phyloP scores from a whole-genome alignment of 164 flowering plant genomes.

The Berberis thunbergii region DNA sequence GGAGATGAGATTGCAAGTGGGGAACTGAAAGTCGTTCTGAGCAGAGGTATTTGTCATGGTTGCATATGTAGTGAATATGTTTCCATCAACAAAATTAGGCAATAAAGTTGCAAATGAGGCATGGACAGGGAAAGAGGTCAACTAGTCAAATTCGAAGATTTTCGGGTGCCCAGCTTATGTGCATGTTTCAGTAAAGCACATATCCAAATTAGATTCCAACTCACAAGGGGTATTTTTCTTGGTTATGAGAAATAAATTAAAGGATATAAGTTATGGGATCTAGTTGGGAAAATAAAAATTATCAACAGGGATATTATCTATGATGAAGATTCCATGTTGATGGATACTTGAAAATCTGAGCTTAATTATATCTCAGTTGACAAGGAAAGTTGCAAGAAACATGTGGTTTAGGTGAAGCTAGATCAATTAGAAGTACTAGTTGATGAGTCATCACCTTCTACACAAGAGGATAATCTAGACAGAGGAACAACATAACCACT shows the following conservation, averaged over 20 bases:
- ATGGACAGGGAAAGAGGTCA: background rate
- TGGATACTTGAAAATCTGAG: background rate
- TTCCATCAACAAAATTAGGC: no score
- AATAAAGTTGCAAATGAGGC: background rate
- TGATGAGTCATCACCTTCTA: no score
- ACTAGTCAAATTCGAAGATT: background rate
- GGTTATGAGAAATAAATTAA: background rate
- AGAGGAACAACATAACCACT: no score
- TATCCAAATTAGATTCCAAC: background rate
- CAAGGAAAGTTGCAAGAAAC: no score
- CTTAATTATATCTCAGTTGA: no score
- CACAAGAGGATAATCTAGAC: no score
- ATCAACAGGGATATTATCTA: constrained; percentile 2
- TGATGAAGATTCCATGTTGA: constrained; percentile 2
- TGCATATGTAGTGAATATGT: no score
- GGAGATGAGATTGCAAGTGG: no score
- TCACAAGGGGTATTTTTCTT: background rate
- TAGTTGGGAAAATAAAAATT: background rate
- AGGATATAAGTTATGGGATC: constrained; percentile 2
- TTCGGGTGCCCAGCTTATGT: constrained; percentile 4
- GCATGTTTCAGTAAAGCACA: background rate
- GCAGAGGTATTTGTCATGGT: no score
- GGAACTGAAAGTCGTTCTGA: no score
- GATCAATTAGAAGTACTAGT: no score
- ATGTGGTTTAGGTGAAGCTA: no score